Evolutionary conservation across 2,329 filamentous ascomycete species (phyloP).

Genomic region (Pseudopyricularia javanii): DNA sequence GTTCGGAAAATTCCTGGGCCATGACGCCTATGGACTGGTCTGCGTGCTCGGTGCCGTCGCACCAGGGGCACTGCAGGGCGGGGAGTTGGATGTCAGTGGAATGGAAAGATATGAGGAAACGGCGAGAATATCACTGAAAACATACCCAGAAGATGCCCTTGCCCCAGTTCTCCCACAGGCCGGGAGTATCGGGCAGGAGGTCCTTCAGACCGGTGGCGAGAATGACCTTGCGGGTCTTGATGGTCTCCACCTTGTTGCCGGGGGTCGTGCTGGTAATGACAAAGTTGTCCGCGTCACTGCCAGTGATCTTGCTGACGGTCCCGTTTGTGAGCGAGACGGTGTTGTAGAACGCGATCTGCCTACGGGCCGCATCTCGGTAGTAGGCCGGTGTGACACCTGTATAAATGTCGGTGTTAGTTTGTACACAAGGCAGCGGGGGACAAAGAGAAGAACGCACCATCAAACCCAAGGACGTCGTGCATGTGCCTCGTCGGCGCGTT

Average conservation of each 20-base stretch:
- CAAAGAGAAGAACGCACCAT: conserved; percentile 27
- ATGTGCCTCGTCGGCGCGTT: conserved; percentile 43
- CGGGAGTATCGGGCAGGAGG: conserved; percentile 40
- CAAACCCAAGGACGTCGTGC: conserved; percentile 49
- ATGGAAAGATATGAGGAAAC: neutral
- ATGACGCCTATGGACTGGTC: conserved; percentile 45
- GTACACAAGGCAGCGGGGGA: no score
- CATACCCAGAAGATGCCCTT: conserved; percentile 40
- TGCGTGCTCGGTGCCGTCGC: conserved; percentile 48
- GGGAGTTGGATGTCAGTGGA: neutral
- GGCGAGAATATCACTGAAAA: neutral
- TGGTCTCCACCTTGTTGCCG: conserved; percentile 12
- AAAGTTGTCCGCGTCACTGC: conserved; percentile 30
- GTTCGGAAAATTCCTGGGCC: conserved; percentile 24
- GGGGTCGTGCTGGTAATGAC: conserved; percentile 22
- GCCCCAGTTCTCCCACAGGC: conserved; percentile 41
- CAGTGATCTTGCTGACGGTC: conserved; percentile 32
- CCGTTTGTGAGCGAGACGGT: conserved; percentile 37
- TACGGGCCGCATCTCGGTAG: conserved; percentile 39
- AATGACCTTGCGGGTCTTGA: conserved; percentile 40
- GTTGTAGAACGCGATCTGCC: conserved; percentile 37
- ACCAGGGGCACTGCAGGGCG: conserved; percentile 41
- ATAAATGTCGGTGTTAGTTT: no score
- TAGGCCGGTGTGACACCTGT: conserved; percentile 39
- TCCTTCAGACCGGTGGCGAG: conserved; percentile 46